Evolutionary conservation across 768 basidiomycete species (phyloP), one percentile per base, ranked within the genome.

Genomic region (Naganishia vaughanmartiniae): DNA sequence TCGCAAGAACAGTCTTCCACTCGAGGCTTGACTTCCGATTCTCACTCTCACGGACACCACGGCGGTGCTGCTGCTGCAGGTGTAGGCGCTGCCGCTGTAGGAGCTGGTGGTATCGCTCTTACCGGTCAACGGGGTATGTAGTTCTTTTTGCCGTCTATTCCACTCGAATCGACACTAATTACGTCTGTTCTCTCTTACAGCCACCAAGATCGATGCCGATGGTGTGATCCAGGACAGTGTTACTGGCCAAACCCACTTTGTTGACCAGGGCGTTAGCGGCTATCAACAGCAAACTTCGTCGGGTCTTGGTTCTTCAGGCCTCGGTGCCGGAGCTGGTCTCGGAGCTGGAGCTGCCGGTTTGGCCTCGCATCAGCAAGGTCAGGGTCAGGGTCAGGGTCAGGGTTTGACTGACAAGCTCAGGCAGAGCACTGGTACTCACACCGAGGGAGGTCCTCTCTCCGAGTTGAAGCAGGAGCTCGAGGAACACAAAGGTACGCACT

Each of bases 401-500:
- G 57, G 56, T 34, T 26, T 58, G 26, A 54, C 58, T 33, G 57
- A 33, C 68, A 31, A 60, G 21, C 60, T 26, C 12, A 34, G 42
- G 15, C 60, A 28, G 60, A 34, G 19, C 31, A 45, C 60, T 4
- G 21, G 60, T 15, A 26, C n/a, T 2, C 60, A 45, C 24, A 34
- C 58, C 10, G 48, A 33, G 9, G 65, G 55, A 4, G 55, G 53
- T 4, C 55, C 55, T 5, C 11, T 56, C 24, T 36, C 33, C 15
- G 39, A n/a, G 34, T 68, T 72, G 71, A 72, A 72, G 71, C 66
- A 72, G 51, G 71, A 72, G 31, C 39, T 72, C 26, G 63, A 67
- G 56, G 66, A 72, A 12, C 66, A 72, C 66, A 45, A 72, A 15
- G 51, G 71, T 72, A 51, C 48, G 71, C 30, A 30, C 26, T 26